Evolutionary conservation across 106 monocot species (phyloP).

Genomic region (Dioscorea alata): DNA sequence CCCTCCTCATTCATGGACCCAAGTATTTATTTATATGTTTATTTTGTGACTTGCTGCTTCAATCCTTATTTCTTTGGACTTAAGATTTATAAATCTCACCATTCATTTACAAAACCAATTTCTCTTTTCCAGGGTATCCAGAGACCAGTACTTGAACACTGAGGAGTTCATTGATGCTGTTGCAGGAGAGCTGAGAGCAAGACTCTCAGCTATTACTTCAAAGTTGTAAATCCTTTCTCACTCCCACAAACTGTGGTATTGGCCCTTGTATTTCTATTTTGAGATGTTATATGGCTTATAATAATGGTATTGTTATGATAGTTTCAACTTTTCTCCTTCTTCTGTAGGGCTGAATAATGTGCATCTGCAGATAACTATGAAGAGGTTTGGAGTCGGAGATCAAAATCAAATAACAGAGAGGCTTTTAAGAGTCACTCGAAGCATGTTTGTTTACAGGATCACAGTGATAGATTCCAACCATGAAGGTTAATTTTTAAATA

Average conservation of each 20-base stretch:
- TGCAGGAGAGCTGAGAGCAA: slow-evolving; percentile 46
- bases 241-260: slow-evolving; percentile 2
- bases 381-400: too few species aligned
- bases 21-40: slow-evolving; percentile 33
- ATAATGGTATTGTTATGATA: neutral
- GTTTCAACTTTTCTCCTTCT: neutral
- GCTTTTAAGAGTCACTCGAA: too few species aligned
- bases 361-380: too few species aligned
- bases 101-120: neutral
- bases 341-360: slow-evolving; percentile 1
- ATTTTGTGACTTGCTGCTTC: too few species aligned
- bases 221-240: slow-evolving; percentile 50
- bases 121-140: slow-evolving; percentile 40
- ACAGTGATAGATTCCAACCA: too few species aligned
- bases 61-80: too few species aligned
- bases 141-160: slow-evolving; percentile 63
- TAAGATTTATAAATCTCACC: neutral
- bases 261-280: neutral
- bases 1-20: slow-evolving; percentile 75
- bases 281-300: neutral
- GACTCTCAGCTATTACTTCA: slow-evolving; percentile 27
- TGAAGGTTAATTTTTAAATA: too few species aligned
- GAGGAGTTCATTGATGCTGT: slow-evolving; percentile 81
- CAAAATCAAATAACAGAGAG: too few species aligned
- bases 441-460: too few species aligned